Evolutionary conservation across 1,284 basidiomycete genomes (phyloP).

Genomic region (Puccinia novopanici): DNA sequence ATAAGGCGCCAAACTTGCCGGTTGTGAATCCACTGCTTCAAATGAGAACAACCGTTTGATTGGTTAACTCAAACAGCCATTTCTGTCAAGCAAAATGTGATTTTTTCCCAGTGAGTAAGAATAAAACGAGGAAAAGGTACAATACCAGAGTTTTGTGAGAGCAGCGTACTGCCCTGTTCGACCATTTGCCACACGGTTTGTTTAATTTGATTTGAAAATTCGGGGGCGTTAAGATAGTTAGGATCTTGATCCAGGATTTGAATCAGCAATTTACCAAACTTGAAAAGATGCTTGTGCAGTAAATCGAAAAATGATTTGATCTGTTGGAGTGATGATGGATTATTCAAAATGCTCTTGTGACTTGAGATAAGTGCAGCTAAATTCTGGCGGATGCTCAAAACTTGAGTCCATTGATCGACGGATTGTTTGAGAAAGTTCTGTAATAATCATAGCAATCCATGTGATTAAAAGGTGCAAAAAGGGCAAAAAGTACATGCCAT

Average conservation of each 20-base stretch:
- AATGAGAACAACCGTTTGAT: background rate
- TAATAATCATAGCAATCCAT: background rate
- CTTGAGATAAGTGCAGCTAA: slow-evolving; percentile 12
- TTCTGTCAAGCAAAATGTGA: background rate
- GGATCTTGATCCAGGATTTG: slow-evolving; percentile 39
- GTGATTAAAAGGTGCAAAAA: background rate
- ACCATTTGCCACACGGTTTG: slow-evolving; percentile 42
- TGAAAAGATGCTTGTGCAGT: slow-evolving; percentile 43
- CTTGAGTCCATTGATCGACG: slow-evolving; percentile 26
- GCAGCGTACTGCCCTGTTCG: slow-evolving; percentile 27
- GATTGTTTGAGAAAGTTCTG: slow-evolving; percentile 42
- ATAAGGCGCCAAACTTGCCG: slow-evolving; percentile 20
- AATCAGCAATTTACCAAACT: slow-evolving; percentile 45
- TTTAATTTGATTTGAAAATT: slow-evolving; percentile 18
- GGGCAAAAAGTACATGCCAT: background rate
- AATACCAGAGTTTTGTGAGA: slow-evolving; percentile 6
- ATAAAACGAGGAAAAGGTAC: background rate
- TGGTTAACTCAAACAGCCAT: background rate
- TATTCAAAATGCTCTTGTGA: slow-evolving; percentile 29
- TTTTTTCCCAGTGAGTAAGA: background rate
- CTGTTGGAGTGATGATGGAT: slow-evolving; percentile 17
- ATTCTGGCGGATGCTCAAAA: slow-evolving; percentile 32
- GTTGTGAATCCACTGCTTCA: slow-evolving; percentile 35
- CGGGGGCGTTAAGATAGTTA: slow-evolving; percentile 21
- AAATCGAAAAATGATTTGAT: slow-evolving; percentile 44